Evolutionary conservation across 2,329 filamentous ascomycete species (phyloP).

Genomic region (Aspergillus niger): DNA sequence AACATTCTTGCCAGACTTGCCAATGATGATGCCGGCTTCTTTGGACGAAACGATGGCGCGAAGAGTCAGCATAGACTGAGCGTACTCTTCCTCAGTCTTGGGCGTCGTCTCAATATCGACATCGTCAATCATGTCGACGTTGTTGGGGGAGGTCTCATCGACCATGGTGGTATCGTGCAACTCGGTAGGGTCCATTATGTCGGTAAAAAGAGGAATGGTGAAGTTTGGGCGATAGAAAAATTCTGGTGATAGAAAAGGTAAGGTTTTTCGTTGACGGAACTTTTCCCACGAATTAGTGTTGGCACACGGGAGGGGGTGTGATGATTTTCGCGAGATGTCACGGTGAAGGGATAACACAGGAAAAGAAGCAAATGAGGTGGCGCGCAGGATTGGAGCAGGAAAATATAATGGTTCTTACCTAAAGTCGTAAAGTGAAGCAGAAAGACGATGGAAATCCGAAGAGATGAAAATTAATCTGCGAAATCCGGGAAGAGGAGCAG

Average conservation of each 20-base stretch:
- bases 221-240: neutral
- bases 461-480: constrained; percentile 1
- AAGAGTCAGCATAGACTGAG: constrained; percentile 85
- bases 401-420: neutral
- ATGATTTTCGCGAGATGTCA: constrained; percentile 9
- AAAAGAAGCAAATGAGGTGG: neutral
- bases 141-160: constrained; percentile 63
- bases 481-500: constrained; percentile 4
- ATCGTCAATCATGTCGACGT: constrained; percentile 67
- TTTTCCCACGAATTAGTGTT: neutral
- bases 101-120: constrained; percentile 74
- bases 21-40: constrained; percentile 98
- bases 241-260: neutral
- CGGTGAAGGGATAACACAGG: neutral
- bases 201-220: constrained; percentile 11
- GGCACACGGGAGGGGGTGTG: neutral
- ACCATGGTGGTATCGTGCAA: constrained; percentile 57
- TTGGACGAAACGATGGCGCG: constrained; percentile 98
- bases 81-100: constrained; percentile 97
- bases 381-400: neutral
- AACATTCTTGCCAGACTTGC: constrained; percentile 97
- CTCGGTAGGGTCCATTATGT: constrained; percentile 64
- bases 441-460: neutral
- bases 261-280: neutral
- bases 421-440: neutral